Evolutionary conservation across 352 stramenopile genomes (phyloP).

Genomic region (Thraustotheca clavata): DNA sequence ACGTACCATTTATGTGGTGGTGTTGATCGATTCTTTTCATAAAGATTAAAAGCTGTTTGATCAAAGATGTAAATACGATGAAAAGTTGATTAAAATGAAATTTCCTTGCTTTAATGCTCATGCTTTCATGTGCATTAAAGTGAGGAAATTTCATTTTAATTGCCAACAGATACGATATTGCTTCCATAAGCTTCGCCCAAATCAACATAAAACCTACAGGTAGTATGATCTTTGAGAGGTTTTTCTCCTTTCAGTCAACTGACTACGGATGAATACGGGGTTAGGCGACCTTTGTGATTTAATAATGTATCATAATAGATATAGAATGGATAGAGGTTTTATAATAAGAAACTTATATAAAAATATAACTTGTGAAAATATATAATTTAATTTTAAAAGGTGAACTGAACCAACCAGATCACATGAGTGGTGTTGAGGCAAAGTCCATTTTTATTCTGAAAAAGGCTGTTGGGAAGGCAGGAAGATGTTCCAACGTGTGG

Average conservation of each 20-base stretch:
- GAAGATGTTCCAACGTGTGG: conserved; percentile 20
- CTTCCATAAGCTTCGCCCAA: too few relatives aligned
- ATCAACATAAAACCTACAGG: too few relatives aligned
- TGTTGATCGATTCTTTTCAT: too few relatives aligned
- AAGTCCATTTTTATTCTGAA: conserved; percentile 19
- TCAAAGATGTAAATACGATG: too few relatives aligned
- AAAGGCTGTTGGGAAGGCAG: too few relatives aligned
- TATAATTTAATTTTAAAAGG: conserved; percentile 8
- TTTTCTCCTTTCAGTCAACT: background rate
- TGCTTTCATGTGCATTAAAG: too few relatives aligned
- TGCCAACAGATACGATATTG: too few relatives aligned
- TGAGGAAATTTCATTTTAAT: too few relatives aligned
- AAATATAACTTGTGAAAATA: background rate
- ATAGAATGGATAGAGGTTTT: background rate
- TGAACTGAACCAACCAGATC: background rate
- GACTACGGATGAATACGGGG: conserved; percentile 10
- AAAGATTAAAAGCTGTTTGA: too few relatives aligned
- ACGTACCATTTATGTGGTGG: too few relatives aligned
- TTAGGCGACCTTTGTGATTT: conserved; percentile 2
- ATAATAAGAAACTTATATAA: background rate
- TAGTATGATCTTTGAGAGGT: background rate
- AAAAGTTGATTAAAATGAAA: too few relatives aligned
- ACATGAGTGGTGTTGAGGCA: conserved; percentile 20
- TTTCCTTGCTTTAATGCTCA: too few relatives aligned
- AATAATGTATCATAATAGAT: conserved; percentile 12